Base-by-base conservation (phyloP, 2,329 filamentous ascomycete species). In the Exophiala aquamarina region DNA sequence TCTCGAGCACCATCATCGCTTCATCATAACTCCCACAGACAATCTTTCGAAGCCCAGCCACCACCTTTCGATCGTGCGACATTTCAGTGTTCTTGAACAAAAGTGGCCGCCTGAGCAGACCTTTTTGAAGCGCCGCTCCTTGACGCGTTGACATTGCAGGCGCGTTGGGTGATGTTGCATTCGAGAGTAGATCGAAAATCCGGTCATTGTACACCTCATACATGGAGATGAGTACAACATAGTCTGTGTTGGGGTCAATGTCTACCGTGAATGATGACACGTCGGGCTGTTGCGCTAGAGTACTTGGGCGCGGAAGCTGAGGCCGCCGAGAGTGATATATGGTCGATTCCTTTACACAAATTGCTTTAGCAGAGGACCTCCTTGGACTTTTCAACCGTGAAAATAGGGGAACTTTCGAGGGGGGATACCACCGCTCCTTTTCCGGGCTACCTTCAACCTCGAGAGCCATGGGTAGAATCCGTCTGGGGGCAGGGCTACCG, bases 121-220 rank as follows among this genome's bases (percentile, higher is more conserved):
- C 84, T 59, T 88, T 89, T 2, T 72, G 70, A 52, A 74, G 73
- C n/a, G 73, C 67, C 20, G 68, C 70, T 20, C 69, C 67, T 52
- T 72, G 63, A 32, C 69, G 64, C 9, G 66, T 69, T 53, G 66
- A 59, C 9, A 63, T 63, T n/a, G 63, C 63, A 18, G 64, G 64
- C 34, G 65, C 66, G 4, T 66, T 65, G 7, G 82, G 62, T 18
- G 54, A 41, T n/a, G 66, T 62, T 2, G 70, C 62, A 14, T 77
- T 74, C 0, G 86, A 87, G 1, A 98, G 75, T 0, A 98, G 81
- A 61, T 98, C 93, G 65, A 94, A 97, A 57, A 98, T 97, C 28
- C 91, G 84, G 69, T 98, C 92, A 63, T 98, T 98, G 73, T 98
- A 96, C 1, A 98, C 92, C 67, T 98, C 93, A 68, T 97, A 97